Percentiles rank a stretch among this genome's conserved stretches.
Evolutionary conservation across 1,284 basidiomycete species (phyloP).

Genomic region (Sporisorium exsertum): DNA sequence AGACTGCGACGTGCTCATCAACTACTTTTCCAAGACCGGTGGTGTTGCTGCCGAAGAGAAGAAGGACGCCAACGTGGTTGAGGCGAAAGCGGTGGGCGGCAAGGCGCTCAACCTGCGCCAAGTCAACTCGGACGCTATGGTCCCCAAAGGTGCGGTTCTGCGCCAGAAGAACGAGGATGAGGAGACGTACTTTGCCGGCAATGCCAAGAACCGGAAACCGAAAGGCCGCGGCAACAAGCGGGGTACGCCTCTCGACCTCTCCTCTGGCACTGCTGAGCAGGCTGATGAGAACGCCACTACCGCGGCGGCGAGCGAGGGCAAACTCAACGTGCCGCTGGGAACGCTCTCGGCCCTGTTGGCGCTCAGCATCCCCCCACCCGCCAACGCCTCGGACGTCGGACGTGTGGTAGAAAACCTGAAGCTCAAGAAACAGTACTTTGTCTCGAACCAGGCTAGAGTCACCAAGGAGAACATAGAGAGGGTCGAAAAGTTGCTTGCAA

Average conservation of each 20-base stretch:
- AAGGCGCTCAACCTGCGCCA: conserved; percentile 86
- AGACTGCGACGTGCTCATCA: conserved; percentile 93
- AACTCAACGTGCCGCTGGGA: conserved; percentile 83
- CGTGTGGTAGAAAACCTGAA: conserved; percentile 89
- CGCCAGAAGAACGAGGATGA: conserved; percentile 81
- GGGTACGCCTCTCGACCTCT: conserved; percentile 52
- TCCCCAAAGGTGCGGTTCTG: conserved; percentile 77
- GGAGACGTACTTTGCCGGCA: conserved; percentile 83
- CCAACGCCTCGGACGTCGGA: conserved; percentile 80
- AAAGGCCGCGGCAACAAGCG: conserved; percentile 60
- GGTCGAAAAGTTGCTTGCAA: conserved; percentile 63
- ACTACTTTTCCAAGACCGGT: conserved; percentile 76
- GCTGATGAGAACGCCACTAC: conserved; percentile 33
- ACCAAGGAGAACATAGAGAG: conserved; percentile 70
- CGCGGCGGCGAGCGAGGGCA: conserved; percentile 64
- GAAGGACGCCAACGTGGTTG: conserved; percentile 70
- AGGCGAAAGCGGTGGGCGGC: conserved; percentile 69
- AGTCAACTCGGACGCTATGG: conserved; percentile 76
- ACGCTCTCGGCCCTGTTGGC: conserved; percentile 87
- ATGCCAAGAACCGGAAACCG: conserved; percentile 78
- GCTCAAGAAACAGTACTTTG: conserved; percentile 94
- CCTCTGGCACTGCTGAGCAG: background rate
- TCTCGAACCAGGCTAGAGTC: conserved; percentile 74
- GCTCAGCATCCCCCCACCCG: conserved; percentile 90
- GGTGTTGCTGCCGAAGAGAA: conserved; percentile 70